Evolutionary conservation across 2,329 filamentous ascomycete genomes (phyloP), one percentile per base, ranked within the genome.

Genomic region (Aspergillus glaucus): DNA sequence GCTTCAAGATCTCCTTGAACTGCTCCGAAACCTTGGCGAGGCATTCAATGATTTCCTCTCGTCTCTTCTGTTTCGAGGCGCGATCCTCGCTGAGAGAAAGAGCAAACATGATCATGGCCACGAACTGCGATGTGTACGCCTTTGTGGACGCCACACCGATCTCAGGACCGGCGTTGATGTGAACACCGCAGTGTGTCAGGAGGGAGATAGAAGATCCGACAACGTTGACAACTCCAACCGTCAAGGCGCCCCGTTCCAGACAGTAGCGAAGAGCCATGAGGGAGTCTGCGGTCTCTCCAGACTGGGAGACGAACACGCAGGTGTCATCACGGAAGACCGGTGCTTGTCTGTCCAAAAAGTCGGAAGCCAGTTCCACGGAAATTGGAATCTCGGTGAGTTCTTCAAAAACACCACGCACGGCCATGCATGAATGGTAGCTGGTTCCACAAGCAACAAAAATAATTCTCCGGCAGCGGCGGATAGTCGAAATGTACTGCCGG

Each of bases 51-150:
- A 98, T 97, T 74, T 96, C 91, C 73, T 93, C 84, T 28, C 93
- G 87, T 66, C 92, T 84, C 76, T 87, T 83, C 64, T 86, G 82
- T 82, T 98, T 98, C 60, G 90, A 96, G 39, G 91, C 88, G 61
- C 93, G 88, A 73, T 98, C 93, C 76, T 98, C 93, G 65, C 88
- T 93, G 50, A 98, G 82, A 26, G 91, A 96, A 55, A 98, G 79
- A 6, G 93, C 93, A 65, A 98, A 97, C 93, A 98, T 98, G 75
- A 97, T 87, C 90, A 98, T 96, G 70, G 93, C 95, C 66, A 98
- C 89, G 72, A 97, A 98, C 71, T 98, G 93, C 43, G 93, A 97
- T 12, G 93, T 98, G 77, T 98, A 98, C 36, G 93, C 93, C 80
- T 98, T 98, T 72, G 93, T 98, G 43, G 92, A 97, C 52, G 93